Base-by-base conservation (phyloP, 2,329 filamentous ascomycete species). In the Herpotrichia juniperi region DNA sequence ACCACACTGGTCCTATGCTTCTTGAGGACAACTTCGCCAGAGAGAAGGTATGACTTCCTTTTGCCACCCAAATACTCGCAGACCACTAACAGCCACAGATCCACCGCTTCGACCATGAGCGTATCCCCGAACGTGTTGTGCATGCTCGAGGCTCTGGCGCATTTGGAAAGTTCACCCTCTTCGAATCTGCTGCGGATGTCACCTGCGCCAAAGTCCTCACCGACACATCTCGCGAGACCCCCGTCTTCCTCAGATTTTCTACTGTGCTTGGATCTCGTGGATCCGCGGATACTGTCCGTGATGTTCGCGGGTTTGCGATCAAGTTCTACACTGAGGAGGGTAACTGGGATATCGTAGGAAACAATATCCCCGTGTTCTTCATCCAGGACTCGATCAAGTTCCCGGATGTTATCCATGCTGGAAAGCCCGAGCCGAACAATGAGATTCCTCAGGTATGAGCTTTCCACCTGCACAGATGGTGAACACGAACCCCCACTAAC, bases 321-420 rank as follows among this genome's bases (percentile, higher is more conserved):
- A 91, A 90, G 72, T 86, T 90, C 64, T 92, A 92, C 67, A 92
- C 89, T 0, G 76, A 88, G 0, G 89, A 93, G 63, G 89, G 89
- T 3, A 91, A 90, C 61, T 90, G 87, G 85, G 88, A 91, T 57
- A 78, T 89, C 25, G 85, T 89, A 2, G 87, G 87, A 28, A 91
- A 91, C 74, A 86, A 90, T 58, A 89, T 89, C 37, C 86, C 87
- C 0, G 85, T 90, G 11, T 90, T 90, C 73, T 90, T 90, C 72
- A 89, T 91, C 53, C 87, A 90, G 58, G 88, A 91, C 62, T 83
- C 87, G 1, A 83, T 90, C 56, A 90, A 91, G 64, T 90, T 90
- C 62, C 87, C 87, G 0, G 87, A 90, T 56, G 69, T 90, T 11
- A 84, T 83, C 34, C 81, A 83, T 57, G 76, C 80, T 17, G 83